Evolutionary conservation across 2,329 filamentous ascomycete genomes (phyloP), one percentile per base, ranked within the genome.

Genomic region (Lasiodiplodia sp.): DNA sequence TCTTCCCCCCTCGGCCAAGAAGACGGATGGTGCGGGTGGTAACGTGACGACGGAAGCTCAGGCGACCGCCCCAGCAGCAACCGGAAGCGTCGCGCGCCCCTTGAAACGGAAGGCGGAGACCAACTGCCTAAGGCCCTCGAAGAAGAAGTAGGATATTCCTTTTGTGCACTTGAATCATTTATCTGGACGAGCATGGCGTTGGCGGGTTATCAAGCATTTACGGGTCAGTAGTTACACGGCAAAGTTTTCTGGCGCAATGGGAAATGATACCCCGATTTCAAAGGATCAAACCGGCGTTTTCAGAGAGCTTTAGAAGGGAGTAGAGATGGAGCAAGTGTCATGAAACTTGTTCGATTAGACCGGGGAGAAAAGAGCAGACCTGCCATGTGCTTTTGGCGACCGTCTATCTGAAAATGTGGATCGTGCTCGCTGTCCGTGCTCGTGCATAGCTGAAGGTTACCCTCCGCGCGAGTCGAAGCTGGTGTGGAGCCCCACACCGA

Each of bases 81-180:
- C 25, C 5, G 55, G 14, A 4, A 52, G 10, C 8, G 44, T 21
- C 23, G 14, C 31, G 44, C 55, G 65, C 12, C 56, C 65, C 6
- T 34, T 44, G n/a, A 68, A 68, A 23, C 49, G 66, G 28, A 68
- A 68, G 57, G 55, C 51, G 18, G 56, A 60, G 8, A 37, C n/a
- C 5, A 68, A 68, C 28, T 62, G 56, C 18, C 31, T 67, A 3
- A 21, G 58, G 55, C 53, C 65, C 3, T 25, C 40, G 10, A 60
- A 34, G 65, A 67, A 67, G 44, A 38, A 60, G 65, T 38, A 58
- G 31, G 23, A 23, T 34, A 28, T 14, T 21, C 40, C 53, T 10
- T 34, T 10, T 34, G 8, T 3, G 55, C 21, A 28, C 18, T 40
- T 16, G 11, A 28, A 16, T 25, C 21, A 51, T 63, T 11, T 23